Evolutionary conservation across 2,329 filamentous ascomycete species (phyloP).

Genomic region (Monosporascus sp.): DNA sequence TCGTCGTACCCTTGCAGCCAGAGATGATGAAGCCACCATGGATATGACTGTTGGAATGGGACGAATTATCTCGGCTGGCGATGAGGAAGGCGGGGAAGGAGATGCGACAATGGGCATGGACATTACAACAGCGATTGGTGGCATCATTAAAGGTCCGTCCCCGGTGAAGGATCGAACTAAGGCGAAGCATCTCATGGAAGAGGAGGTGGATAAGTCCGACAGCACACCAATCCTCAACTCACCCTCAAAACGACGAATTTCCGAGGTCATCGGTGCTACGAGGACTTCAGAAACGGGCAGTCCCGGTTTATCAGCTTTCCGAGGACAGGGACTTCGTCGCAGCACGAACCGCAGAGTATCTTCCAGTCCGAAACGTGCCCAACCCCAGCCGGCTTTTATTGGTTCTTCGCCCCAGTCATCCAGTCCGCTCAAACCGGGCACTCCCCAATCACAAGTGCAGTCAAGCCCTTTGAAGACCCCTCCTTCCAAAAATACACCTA

Average conservation of each 20-base stretch:
- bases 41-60: conserved; percentile 59
- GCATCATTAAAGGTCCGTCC: conserved; percentile 47
- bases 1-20: conserved; percentile 19
- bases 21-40: conserved; percentile 51
- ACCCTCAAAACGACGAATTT: conserved; percentile 28
- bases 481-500: conserved; percentile 38
- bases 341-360: conserved; percentile 39
- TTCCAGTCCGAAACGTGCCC: conserved; percentile 32
- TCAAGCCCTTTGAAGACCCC: conserved; percentile 46
- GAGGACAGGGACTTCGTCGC: conserved; percentile 42
- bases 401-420: conserved; percentile 12
- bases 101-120: conserved; percentile 58
- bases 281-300: conserved; percentile 46
- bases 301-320: conserved; percentile 50
- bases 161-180: conserved; percentile 36
- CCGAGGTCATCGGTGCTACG: conserved; percentile 27
- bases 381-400: conserved; percentile 25
- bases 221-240: conserved; percentile 35
- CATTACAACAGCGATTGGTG: conserved; percentile 59
- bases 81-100: conserved; percentile 29
- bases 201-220: conserved; percentile 48
- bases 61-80: conserved; percentile 41
- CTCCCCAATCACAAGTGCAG: conserved; percentile 37
- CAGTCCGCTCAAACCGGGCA: conserved; percentile 29
- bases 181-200: conserved; percentile 54